Conservation (phyloP, 1,284 basidiomycete genomes). For the Cerioporus squamosus region DNA sequence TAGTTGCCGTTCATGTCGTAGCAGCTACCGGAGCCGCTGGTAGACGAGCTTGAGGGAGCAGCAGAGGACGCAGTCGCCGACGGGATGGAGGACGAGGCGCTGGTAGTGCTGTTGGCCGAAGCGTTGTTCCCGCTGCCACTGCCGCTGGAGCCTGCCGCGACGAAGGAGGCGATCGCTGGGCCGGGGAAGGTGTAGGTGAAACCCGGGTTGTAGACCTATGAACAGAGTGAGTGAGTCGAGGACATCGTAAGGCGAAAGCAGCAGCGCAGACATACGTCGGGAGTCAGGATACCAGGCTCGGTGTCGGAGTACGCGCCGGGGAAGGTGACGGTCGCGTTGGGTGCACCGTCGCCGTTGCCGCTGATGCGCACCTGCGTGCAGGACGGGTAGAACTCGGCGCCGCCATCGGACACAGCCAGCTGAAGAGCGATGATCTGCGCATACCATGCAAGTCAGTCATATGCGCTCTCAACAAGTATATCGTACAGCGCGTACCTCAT, state of each 20-base stretch:
- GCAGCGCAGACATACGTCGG: slow-evolving; percentile 7
- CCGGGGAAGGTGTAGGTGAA: slow-evolving; percentile 45
- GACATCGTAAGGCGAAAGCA: background rate
- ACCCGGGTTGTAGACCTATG: slow-evolving; percentile 41
- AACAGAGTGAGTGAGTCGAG: background rate
- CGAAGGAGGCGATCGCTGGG: slow-evolving; percentile 36
- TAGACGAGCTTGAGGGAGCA: slow-evolving; percentile 7
- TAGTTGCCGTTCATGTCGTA: background rate
- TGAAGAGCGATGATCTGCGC: slow-evolving; percentile 67
- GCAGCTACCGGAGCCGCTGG: slow-evolving; percentile 7
- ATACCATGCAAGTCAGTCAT: background rate
- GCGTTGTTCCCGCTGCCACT: slow-evolving; percentile 10
- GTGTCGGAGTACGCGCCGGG: slow-evolving; percentile 68
- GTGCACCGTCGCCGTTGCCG: slow-evolving; percentile 50
- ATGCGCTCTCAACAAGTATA: background rate
- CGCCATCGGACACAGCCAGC: slow-evolving; percentile 48
- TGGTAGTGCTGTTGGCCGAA: background rate
- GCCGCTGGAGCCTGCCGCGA: slow-evolving; percentile 2
- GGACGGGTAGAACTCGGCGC: slow-evolving; percentile 75
- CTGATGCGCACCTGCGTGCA: slow-evolving; percentile 66
- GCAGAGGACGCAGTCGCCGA: slow-evolving; percentile 6
- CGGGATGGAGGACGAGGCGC: slow-evolving; percentile 3
- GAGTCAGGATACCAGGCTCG: slow-evolving; percentile 61
- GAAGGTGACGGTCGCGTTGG: slow-evolving; percentile 54
- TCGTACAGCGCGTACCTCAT: slow-evolving; percentile 43